A percentile compares a stretch with the other conserved stretches of the same genome.
Conservation (phyloP, 148 eudicot species). For the Fagopyrum homotropicum region DNA sequence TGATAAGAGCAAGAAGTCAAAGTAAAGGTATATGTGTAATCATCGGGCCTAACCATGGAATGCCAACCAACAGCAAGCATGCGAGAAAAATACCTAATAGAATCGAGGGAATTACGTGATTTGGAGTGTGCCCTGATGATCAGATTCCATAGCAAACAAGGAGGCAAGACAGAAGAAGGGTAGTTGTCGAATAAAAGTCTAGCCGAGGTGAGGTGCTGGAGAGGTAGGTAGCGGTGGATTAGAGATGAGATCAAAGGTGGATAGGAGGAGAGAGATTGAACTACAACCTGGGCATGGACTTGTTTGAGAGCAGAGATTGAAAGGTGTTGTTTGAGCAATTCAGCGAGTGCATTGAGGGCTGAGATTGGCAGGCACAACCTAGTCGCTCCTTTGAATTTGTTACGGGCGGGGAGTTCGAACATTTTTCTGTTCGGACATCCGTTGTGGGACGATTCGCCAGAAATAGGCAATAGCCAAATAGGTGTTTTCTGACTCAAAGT, state of each 20-base stretch:
- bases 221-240: conserved; percentile 39
- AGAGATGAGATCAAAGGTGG: conserved; percentile 36
- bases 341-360: conserved; percentile 22
- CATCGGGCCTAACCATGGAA: conserved; percentile 39
- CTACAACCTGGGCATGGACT: conserved; percentile 55
- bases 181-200: conserved; percentile 35
- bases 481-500: too few relatives aligned
- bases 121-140: conserved; percentile 61
- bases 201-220: conserved; percentile 24
- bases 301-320: conserved; percentile 34
- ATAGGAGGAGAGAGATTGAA: conserved; percentile 21
- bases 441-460: too few relatives aligned
- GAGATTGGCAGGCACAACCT: neutral
- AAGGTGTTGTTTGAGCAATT: conserved; percentile 43
- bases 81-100: conserved; percentile 34
- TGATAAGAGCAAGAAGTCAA: conserved; percentile 52
- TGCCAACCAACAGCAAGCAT: conserved; percentile 29
- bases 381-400: too few relatives aligned
- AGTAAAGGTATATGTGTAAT: conserved; percentile 58
- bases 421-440: too few relatives aligned
- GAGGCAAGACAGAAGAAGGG: conserved; percentile 30
- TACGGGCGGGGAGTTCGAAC: too few relatives aligned
- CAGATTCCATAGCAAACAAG: conserved; percentile 58
- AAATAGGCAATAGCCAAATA: too few relatives aligned
- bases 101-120: conserved; percentile 28